Evolutionary conservation across 106 monocot genomes (phyloP).

Genomic region (Gastrodia elata): DNA sequence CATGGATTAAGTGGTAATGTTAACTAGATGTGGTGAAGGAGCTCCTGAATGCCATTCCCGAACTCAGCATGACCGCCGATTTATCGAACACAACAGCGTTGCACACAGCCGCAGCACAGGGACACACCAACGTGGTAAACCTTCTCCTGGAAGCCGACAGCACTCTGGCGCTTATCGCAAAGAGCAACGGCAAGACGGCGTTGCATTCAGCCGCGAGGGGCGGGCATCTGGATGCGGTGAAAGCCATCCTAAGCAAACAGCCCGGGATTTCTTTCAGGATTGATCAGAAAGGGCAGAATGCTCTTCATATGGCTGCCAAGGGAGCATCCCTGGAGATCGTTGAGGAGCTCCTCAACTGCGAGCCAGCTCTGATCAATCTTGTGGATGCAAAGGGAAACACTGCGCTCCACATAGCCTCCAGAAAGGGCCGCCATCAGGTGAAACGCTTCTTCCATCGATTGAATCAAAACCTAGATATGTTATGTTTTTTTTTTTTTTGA

Average conservation of each 20-base stretch:
- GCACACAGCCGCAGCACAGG: conserved; percentile 5
- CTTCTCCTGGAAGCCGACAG: conserved; percentile 4
- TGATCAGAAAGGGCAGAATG: conserved; percentile 5
- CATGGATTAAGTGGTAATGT: conserved; percentile 6
- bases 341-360: conserved; percentile 19
- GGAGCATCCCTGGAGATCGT: conserved; percentile 11
- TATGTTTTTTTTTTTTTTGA: neutral
- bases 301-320: conserved; percentile 23
- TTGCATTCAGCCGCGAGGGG: neutral
- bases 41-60: conserved; percentile 1
- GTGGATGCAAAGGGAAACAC: conserved; percentile 70
- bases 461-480: neutral
- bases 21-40: conserved; percentile 11
- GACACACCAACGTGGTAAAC: conserved; percentile 6
- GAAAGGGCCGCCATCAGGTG: conserved; percentile 72
- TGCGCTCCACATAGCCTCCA: conserved; percentile 69
- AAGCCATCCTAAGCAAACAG: neutral
- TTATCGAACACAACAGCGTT: conserved; percentile 9
- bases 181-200: conserved; percentile 2
- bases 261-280: neutral
- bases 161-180: conserved; percentile 4
- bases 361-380: conserved; percentile 32
- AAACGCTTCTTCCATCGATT: neutral
- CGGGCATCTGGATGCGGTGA: neutral
- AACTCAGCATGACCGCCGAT: conserved; percentile 8